phyloP scores from a whole-genome alignment of 2,329 filamentous ascomycete species.

The Fusarium mundagurra region DNA sequence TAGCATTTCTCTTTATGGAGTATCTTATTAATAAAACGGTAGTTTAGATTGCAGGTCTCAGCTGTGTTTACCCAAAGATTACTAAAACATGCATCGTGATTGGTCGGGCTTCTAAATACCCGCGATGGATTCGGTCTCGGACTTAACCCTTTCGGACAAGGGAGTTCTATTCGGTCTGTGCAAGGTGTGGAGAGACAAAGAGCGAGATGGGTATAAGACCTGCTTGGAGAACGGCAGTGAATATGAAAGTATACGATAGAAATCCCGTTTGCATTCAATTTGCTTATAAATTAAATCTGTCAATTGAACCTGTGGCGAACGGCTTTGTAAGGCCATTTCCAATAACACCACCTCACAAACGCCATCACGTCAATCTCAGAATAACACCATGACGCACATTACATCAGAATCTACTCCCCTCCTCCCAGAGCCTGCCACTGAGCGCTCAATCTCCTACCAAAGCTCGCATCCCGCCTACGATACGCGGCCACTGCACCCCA shows the following conservation, averaged over 20 bases:
- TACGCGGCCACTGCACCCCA: conserved; percentile 33
- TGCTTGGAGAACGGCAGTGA: neutral
- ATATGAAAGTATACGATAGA: neutral
- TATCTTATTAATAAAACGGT: neutral
- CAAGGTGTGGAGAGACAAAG: conserved; percentile 22
- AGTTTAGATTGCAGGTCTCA: conserved; percentile 2
- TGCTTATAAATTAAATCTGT: conserved; percentile 4
- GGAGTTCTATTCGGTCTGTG: conserved; percentile 6
- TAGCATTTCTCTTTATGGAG: neutral
- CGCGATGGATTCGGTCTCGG: conserved; percentile 11
- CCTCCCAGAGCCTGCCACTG: conserved; percentile 45
- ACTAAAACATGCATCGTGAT: conserved; percentile 47
- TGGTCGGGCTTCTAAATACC: conserved; percentile 29
- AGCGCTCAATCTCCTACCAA: conserved; percentile 40
- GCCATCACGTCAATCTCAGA: neutral
- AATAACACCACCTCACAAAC: conserved; percentile 5
- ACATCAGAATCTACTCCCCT: conserved; percentile 48
- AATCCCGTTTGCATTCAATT: neutral
- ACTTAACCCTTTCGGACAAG: conserved; percentile 23
- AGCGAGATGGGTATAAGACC: conserved; percentile 32
- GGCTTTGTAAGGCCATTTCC: neutral
- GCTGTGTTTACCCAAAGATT: conserved; percentile 41
- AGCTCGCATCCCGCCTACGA: conserved; percentile 29
- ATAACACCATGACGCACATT: conserved; percentile 35
- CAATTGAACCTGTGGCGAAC: conserved; percentile 4